Base-by-base conservation (phyloP, 208 protist genomes). In the Entamoeba histolytica region DNA sequence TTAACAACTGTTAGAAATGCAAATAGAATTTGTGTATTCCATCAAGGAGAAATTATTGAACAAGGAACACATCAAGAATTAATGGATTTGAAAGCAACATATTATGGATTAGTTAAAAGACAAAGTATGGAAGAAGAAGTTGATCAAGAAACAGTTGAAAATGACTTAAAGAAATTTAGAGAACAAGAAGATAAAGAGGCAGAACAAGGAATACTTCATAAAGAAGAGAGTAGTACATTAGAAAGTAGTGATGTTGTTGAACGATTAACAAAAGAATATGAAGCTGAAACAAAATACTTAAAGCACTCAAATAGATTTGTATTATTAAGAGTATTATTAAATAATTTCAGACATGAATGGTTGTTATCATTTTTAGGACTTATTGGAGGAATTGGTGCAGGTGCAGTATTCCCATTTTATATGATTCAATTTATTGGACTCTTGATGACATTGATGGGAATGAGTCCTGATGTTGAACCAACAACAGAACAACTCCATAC, bases 1-100 rank as follows among this genome's bases (percentile, higher is more conserved):
- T 95, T 98, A 19, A 97, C 95, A 19, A 98, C 97, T 0, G 95
- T 98, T 14, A 96, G 96, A 94, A 94, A 97, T 92, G 97, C 97
- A n/a, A 97, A 98, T 93, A 97, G 97, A 50, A 98, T 98, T 93
- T 97, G 98, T 95, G 97, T 98, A 35, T 95, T 98, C 12, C 95
- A 98, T 49, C 96, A 97, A 94, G 97, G 97, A 49, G 95, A 95
- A 8, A 73, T 98, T 51, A 96, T 95, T 92, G 97, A 98, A 95
- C 94, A 96, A 78, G 97, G 97, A 31, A 96, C 95, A 1, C 97
- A 98, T 95, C 92, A 95, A 12, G 96, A 97, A 94, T 96, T 98
- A 15, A 91, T 49, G 28, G 35, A 91, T 3, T 23, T 91, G 3
- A 91, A 91, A 91, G 78, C 10, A 4, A 39, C 35, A 10, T 91